Percentiles rank a stretch among this genome's conserved stretches.
Evolutionary conservation across 768 basidiomycete genomes (phyloP).

Genomic region (Hydnum rufescens): DNA sequence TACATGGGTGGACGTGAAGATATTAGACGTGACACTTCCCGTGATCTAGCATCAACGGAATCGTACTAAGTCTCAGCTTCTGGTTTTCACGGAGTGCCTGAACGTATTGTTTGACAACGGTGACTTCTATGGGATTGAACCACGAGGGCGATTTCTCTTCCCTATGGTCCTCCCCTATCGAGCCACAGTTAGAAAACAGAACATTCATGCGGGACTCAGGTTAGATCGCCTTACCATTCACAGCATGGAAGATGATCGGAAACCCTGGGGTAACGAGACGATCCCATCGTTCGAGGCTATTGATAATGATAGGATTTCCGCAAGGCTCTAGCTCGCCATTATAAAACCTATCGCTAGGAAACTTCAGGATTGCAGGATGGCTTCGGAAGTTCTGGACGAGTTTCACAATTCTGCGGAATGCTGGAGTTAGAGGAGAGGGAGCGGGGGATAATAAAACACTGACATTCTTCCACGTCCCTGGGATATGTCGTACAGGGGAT

Average conservation of each 20-base stretch:
- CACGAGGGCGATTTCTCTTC: slow-evolving; percentile 50
- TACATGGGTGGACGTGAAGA: slow-evolving; percentile 11
- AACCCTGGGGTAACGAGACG: slow-evolving; percentile 29
- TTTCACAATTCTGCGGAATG: slow-evolving; percentile 32
- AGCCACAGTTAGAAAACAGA: not conserved
- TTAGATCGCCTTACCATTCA: slow-evolving; percentile 23
- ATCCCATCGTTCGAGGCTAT: slow-evolving; percentile 13
- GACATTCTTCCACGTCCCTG: slow-evolving; percentile 1
- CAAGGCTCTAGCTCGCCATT: slow-evolving; percentile 29
- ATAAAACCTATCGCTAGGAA: slow-evolving; percentile 44
- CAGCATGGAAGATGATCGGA: slow-evolving; percentile 42
- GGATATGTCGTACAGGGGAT: slow-evolving; percentile 20
- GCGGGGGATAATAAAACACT: slow-evolving; percentile 1
- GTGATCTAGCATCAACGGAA: not conserved
- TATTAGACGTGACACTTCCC: not conserved
- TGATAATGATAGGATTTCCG: slow-evolving; percentile 18
- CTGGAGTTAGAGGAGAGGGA: not conserved
- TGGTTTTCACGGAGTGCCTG: slow-evolving; percentile 19
- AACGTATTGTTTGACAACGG: slow-evolving; percentile 33
- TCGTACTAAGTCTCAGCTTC: slow-evolving; percentile 8
- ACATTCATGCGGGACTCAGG: not conserved
- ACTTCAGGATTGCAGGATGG: slow-evolving; percentile 37
- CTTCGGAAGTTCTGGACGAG: slow-evolving; percentile 47
- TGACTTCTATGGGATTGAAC: slow-evolving; percentile 43
- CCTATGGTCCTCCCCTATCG: slow-evolving; percentile 30